A percentile compares a stretch with the other conserved stretches of the same genome.
Evolutionary conservation across 352 stramenopile species (phyloP).

Genomic region (Nothophytophthora sp.): DNA sequence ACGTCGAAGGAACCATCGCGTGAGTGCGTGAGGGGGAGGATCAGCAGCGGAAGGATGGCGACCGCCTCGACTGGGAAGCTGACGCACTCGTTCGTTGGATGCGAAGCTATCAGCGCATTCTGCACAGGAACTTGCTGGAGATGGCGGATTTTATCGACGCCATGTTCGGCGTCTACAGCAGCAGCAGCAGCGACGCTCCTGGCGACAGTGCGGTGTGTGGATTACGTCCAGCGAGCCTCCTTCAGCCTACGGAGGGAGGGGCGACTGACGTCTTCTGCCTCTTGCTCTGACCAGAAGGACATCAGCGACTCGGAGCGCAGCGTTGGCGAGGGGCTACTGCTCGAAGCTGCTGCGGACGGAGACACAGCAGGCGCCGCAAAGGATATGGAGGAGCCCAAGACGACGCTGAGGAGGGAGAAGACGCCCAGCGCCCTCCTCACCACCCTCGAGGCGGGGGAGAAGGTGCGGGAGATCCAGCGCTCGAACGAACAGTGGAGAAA

Average conservation of each 20-base stretch:
- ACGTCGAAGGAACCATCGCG: constrained; percentile 53
- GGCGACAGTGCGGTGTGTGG: background rate
- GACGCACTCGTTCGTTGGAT: background rate
- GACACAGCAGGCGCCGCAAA: background rate
- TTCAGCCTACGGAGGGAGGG: no score
- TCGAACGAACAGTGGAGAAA: constrained; percentile 67
- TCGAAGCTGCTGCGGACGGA: constrained; percentile 4
- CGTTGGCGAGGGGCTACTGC: constrained; percentile 14
- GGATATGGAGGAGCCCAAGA: background rate
- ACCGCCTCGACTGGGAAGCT: constrained; percentile 9
- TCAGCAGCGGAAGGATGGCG: background rate
- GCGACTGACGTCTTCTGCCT: no score
- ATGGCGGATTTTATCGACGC: constrained; percentile 84
- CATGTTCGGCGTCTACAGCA: constrained; percentile 76
- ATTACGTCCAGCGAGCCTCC: no score
- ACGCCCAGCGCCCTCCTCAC: constrained; percentile 41
- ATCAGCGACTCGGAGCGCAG: constrained; percentile 1
- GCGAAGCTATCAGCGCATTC: constrained; percentile 64
- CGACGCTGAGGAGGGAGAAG: constrained; percentile 7
- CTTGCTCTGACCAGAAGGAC: no score
- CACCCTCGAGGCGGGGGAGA: constrained; percentile 57
- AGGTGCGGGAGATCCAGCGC: constrained; percentile 48
- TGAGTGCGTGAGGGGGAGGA: constrained; percentile 18
- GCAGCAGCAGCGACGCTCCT: constrained; percentile 8
- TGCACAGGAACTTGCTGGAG: constrained; percentile 78